Percentiles rank a stretch among this genome's conserved stretches.
Evolutionary conservation across 2,329 filamentous ascomycete species (phyloP).

Genomic region (Cytospora mali): DNA sequence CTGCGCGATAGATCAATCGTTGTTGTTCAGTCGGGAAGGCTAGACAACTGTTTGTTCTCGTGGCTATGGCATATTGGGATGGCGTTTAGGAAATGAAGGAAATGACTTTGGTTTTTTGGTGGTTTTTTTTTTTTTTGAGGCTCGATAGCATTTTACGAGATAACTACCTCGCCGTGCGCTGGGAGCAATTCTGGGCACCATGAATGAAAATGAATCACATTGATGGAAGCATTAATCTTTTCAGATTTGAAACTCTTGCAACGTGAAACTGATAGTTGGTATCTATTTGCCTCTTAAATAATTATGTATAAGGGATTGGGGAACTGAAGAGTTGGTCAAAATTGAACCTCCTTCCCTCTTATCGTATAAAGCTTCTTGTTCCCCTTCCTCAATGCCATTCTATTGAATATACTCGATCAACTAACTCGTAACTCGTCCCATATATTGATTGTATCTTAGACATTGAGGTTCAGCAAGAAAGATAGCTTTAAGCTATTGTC

Average conservation of each 20-base stretch:
- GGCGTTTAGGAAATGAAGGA: not conserved
- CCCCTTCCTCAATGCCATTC: too few species aligned
- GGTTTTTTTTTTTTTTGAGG: not conserved
- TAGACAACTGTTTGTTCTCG: conserved; percentile 6
- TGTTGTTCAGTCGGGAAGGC: not conserved
- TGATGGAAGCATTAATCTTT: not conserved
- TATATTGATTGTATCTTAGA: too few species aligned
- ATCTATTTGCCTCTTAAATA: too few species aligned
- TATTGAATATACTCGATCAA: too few species aligned
- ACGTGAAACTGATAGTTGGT: too few species aligned
- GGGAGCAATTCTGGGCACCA: not conserved
- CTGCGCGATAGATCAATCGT: conserved; percentile 42
- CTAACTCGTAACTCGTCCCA: too few species aligned
- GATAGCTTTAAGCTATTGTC: too few species aligned
- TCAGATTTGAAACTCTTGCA: not conserved
- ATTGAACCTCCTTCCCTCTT: too few species aligned
- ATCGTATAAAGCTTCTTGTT: too few species aligned
- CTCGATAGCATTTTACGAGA: not conserved
- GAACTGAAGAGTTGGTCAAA: too few species aligned
- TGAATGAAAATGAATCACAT: not conserved
- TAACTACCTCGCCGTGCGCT: not conserved
- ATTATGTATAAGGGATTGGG: too few species aligned
- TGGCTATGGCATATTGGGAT: conserved; percentile 12
- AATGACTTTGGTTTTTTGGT: not conserved
- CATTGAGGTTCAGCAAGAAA: too few species aligned